phyloP scores from a whole-genome alignment of 2,329 filamentous ascomycete genomes.

The Epicoccum nigrum region DNA sequence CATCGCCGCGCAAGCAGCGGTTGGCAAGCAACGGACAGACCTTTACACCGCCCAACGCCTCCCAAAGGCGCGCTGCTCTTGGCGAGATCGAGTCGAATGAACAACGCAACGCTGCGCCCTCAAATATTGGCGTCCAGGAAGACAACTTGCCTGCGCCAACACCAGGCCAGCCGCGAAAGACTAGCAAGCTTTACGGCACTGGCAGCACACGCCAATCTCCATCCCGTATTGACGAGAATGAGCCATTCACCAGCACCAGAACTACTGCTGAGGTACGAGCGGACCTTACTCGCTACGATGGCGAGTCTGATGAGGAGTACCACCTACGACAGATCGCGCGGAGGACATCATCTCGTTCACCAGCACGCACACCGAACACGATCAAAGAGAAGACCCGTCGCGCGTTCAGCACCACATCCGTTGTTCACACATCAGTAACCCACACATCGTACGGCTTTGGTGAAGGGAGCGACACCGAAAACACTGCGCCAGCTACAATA shows the following conservation, averaged over 20 bases:
- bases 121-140: slow-evolving; percentile 72
- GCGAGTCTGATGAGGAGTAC: slow-evolving; percentile 82
- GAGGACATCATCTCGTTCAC: slow-evolving; percentile 70
- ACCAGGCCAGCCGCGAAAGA: slow-evolving; percentile 93
- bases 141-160: slow-evolving; percentile 95
- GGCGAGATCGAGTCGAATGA: slow-evolving; percentile 91
- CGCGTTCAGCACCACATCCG: slow-evolving; percentile 74
- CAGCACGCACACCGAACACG: slow-evolving; percentile 60
- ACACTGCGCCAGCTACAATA: slow-evolving; percentile 40
- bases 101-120: slow-evolving; percentile 48
- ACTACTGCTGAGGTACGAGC: slow-evolving; percentile 65
- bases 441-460: slow-evolving; percentile 42
- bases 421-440: slow-evolving; percentile 45
- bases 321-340: slow-evolving; percentile 69
- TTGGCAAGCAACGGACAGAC: slow-evolving; percentile 70
- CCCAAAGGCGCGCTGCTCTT: slow-evolving; percentile 79
- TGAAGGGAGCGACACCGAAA: slow-evolving; percentile 57
- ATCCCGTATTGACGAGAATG: slow-evolving; percentile 54
- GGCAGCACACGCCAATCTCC: slow-evolving; percentile 41
- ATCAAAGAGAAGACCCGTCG: slow-evolving; percentile 69
- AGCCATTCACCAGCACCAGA: slow-evolving; percentile 57
- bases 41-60: slow-evolving; percentile 84
- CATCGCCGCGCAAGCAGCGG: slow-evolving; percentile 54
- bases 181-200: slow-evolving; percentile 74
- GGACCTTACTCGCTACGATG: slow-evolving; percentile 62